Evolutionary conservation across 2,329 filamentous ascomycete species (phyloP), one percentile per base, ranked within the genome.

Genomic region (Chrysosphaeria jannelii): DNA sequence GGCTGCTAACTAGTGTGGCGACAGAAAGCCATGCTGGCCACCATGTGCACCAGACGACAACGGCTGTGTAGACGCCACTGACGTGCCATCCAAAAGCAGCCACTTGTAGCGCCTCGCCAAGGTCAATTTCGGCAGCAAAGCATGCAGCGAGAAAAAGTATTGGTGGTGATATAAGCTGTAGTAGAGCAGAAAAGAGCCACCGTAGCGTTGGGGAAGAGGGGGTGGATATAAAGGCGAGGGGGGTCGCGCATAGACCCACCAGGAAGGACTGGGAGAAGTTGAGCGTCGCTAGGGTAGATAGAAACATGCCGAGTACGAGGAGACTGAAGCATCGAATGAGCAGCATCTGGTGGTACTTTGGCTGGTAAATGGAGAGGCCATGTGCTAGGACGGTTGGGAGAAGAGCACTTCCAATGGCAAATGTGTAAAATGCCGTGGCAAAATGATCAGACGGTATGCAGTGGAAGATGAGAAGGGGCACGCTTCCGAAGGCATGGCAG

Each of bases 1-100:
- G n/a, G n/a, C n/a, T n/a, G n/a, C n/a, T n/a, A n/a, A n/a, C n/a
- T n/a, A n/a, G n/a, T n/a, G n/a, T n/a, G n/a, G n/a, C n/a, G n/a
- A n/a, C n/a, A n/a, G n/a, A n/a, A n/a, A n/a, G n/a, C 79, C 79
- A 91, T 6, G 75, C 76, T 1, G 79, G 79, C 70, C 76, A 85
- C 79, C 79, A 91, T 20, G 90, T 65, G 39, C 76, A 71, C 74
- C 78, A 90, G n/a, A 90, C 57, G 8, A 88, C 62, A 10, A 90
- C 63, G 28, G 74, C 68, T 2, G 78, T 88, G 49, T 78, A 88
- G 56, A 85, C 62, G 2, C 76, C 75, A 61, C 69, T 78, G 8
- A 90, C 64, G 36, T 75, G 59, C 78, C 78, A 90, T 0, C 72
- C 78, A 39, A 85, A 78, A 5, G 71, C 74, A 1, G 75, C 72